Base-by-base conservation (phyloP, 352 stramenopile species). In the Aphanomyces cochlioides region DNA sequence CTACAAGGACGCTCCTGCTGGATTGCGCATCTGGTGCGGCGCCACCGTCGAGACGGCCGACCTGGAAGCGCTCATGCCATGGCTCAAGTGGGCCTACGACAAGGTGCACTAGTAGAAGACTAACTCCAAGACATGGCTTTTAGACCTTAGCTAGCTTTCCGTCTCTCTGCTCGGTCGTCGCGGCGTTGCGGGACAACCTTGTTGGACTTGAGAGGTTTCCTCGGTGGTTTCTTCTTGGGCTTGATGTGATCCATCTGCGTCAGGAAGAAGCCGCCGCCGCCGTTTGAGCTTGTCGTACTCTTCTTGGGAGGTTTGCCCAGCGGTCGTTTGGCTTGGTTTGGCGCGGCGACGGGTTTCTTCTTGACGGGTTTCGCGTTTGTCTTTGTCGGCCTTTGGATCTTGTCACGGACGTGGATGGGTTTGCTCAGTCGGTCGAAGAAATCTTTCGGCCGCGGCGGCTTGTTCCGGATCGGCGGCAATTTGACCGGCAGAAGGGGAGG, bases 11-110 rank as follows among this genome's bases (percentile, higher is more conserved):
- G 97, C 97, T 13, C 97, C 97, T 43, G 92, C 97, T 10, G 97
- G 96, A 17, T 96, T 99, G 72, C 88, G 97, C 65, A 98, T 99
- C 82, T 99, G 97, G 97, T 99, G 97, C 79, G 97, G 97, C 67
- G 96, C 96, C n/a, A 99, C 97, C 5, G 97, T 99, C 53, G 97
- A 99, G 82, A 98, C 92, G 54, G 90, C 94, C 69, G 97, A 99
- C 82, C 73, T 99, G 8, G 93, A 99, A 76, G 93, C 93, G 64
- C 78, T 99, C 65, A 95, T 99, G 85, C 97, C 97, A 10, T 99
- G 97, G 97, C 90, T 99, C 77, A 96, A 97, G 79, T 99, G 96
- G 95, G 96, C 97, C 17, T 99, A 98, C 76, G 85, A 96, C 8
- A 85, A 97, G 75, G 89, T 93, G 7, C 45, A 53, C 45, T 2